Percentiles rank a stretch among this genome's conserved stretches.
phyloP scores from a whole-genome alignment of 805 yeast species.

The Lipomyces orientalis region DNA sequence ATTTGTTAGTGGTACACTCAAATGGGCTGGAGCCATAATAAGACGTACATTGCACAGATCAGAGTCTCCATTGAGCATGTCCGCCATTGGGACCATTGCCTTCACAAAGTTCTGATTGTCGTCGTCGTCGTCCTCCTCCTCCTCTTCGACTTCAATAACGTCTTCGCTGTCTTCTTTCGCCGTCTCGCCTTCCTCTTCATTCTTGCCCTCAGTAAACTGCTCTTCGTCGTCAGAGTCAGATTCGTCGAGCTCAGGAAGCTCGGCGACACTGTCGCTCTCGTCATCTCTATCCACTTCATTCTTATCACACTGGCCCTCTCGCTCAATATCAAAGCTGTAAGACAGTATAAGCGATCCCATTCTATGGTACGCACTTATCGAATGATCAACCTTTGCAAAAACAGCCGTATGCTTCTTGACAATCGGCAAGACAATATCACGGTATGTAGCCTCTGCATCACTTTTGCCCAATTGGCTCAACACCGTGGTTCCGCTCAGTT shows the following conservation, averaged over 20 bases:
- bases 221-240: constrained; percentile 34
- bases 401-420: constrained; percentile 42
- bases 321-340: constrained; percentile 84
- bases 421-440: constrained; percentile 53
- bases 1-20: background rate
- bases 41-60: constrained; percentile 71
- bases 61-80: constrained; percentile 86
- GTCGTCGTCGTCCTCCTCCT: constrained; percentile 45
- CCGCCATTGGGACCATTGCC: constrained; percentile 94
- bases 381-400: constrained; percentile 43
- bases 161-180: constrained; percentile 37
- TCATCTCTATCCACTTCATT: constrained; percentile 30
- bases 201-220: constrained; percentile 42
- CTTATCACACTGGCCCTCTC: constrained; percentile 38
- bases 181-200: constrained; percentile 44
- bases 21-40: background rate
- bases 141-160: constrained; percentile 35
- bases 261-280: constrained; percentile 43
- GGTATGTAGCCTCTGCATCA: constrained; percentile 66
- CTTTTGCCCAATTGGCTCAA: constrained; percentile 72
- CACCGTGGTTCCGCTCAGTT: constrained; percentile 72
- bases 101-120: constrained; percentile 53
- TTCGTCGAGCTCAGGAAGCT: constrained; percentile 24
- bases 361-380: constrained; percentile 66
- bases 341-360: constrained; percentile 86